Conservation (phyloP, 1,284 basidiomycete species). For the Ustanciosporium gigantosporum region DNA sequence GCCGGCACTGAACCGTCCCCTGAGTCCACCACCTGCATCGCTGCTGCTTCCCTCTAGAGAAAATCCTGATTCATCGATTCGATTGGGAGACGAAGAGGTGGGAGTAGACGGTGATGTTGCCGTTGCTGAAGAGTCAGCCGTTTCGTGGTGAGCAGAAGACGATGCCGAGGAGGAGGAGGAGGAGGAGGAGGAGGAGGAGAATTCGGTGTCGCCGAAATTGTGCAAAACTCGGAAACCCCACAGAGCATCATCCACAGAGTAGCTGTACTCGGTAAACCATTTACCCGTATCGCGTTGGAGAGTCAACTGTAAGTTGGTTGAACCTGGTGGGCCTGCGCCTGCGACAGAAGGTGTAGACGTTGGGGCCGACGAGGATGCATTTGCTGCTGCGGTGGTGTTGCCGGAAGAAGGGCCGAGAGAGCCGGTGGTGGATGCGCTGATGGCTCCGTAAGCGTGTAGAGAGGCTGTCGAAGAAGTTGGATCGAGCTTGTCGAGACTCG, state of each 20-base stretch:
- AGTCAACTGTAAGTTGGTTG: constrained; percentile 72
- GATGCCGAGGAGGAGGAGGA: background rate
- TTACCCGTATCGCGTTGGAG: constrained; percentile 89
- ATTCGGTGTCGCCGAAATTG: constrained; percentile 71
- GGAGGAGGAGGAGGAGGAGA: background rate
- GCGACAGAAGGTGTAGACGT: background rate
- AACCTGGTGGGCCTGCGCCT: constrained; percentile 37
- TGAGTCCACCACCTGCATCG: constrained; percentile 70
- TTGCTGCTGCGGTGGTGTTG: constrained; percentile 2
- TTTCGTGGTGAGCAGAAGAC: background rate
- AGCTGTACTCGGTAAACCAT: constrained; percentile 92
- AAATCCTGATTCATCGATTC: constrained; percentile 6
- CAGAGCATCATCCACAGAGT: constrained; percentile 90
- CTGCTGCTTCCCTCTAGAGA: constrained; percentile 61
- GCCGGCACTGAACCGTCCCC: constrained; percentile 85
- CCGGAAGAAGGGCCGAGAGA: background rate
- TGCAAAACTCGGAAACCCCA: constrained; percentile 86
- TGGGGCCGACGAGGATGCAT: constrained; percentile 7
- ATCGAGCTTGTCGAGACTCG: background rate
- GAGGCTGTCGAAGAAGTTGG: background rate
- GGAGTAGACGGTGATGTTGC: background rate
- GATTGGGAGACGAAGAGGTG: background rate
- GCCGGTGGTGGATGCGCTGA: background rate
- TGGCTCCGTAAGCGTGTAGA: background rate
- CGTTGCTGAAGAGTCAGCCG: background rate